Conservation (phyloP, 1,139 yeast species). For the Scheffersomyces segobiensis region DNA sequence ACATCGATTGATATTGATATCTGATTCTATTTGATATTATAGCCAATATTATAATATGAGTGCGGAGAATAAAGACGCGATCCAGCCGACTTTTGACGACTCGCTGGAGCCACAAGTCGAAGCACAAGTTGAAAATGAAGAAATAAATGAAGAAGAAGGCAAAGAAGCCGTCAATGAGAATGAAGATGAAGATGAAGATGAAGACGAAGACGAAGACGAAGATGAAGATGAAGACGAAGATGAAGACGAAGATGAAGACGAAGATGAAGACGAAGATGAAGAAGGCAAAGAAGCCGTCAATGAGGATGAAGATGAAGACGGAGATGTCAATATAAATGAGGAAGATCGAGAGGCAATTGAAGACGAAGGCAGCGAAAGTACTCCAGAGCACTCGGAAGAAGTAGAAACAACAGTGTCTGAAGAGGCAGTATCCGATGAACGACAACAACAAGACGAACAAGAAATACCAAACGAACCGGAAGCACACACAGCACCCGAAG, state of each 20-base stretch:
- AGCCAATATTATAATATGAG: background rate
- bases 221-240: conserved; percentile 1
- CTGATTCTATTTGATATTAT: too few species aligned
- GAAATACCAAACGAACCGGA: background rate
- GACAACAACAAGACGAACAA: background rate
- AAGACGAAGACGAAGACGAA: background rate
- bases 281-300: background rate
- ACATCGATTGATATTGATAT: background rate
- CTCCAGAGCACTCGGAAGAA: background rate
- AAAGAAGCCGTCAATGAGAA: background rate
- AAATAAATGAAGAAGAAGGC: background rate
- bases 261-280: background rate
- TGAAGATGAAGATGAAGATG: background rate
- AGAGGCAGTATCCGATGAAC: background rate
- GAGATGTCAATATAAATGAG: background rate
- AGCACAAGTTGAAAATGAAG: background rate
- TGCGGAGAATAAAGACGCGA: background rate
- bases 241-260: conserved; percentile 2
- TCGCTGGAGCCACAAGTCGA: background rate
- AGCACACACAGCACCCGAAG: background rate
- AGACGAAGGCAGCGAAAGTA: background rate
- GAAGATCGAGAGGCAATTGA: background rate
- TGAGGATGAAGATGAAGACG: conserved; percentile 2
- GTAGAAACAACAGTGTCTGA: background rate
- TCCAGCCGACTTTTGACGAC: background rate